These are phyloP conservation scores for Moniliophthora roreri DNA, from an alignment of 1,284 basidiomycete genomes.

Conservation along the genomic window DNA sequence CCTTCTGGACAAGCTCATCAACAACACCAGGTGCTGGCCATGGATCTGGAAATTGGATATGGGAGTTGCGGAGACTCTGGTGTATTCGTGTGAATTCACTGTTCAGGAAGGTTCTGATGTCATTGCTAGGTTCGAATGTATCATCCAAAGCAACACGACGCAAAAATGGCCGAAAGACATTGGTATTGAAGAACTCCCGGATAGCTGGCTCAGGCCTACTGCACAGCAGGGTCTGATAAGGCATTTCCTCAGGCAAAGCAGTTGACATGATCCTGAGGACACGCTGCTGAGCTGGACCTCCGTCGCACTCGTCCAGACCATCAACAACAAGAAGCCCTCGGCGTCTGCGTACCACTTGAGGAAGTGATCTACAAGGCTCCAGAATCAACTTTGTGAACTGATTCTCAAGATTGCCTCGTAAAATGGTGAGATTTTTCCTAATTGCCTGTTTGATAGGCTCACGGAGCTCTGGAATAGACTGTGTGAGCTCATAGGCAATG, in stretches of 20 bases:
- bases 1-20: conserved; percentile 19
- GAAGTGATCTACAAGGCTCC: too few species aligned
- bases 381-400: too few species aligned
- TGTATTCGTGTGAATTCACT: neutral
- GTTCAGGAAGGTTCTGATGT: neutral
- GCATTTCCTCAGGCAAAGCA: conserved; percentile 1
- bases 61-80: neutral
- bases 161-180: neutral
- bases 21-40: conserved; percentile 22
- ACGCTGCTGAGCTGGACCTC: neutral
- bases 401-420: too few species aligned
- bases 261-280: neutral
- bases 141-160: neutral
- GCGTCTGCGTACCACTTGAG: too few species aligned
- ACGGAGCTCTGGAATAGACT: too few species aligned
- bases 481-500: too few species aligned
- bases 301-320: conserved; percentile 6
- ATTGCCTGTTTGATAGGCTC: too few species aligned
- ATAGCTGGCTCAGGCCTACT: conserved; percentile 26
- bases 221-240: conserved; percentile 25
- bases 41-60: neutral
- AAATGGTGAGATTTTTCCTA: too few species aligned
- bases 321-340: neutral
- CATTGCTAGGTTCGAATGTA: neutral
- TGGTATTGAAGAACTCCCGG: conserved; percentile 14